Base-by-base conservation (phyloP, 1,284 basidiomycete species). In the Trametes versicolor region DNA sequence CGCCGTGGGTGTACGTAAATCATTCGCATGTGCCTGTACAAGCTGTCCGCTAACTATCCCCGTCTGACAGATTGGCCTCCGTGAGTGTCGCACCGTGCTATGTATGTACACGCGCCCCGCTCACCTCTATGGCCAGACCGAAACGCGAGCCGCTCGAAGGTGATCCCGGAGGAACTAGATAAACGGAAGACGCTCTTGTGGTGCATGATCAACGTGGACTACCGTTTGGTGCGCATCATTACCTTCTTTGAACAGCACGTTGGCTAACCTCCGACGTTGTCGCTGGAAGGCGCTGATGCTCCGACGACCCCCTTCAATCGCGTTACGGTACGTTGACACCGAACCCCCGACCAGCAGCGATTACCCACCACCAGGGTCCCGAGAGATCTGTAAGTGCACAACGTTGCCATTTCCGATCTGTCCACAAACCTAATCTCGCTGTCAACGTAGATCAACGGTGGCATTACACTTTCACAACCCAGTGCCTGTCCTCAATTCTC, bases 101-200 rank as follows among this genome's bases (percentile, higher is more conserved):
- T 27, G 23, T 34, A 23, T 25, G 23, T 29, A 23, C 58, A 60
- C 34, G 34, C 32, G 60, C 17, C 34, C 29, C 67, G 54, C 56
- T 61, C n/a, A 58, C 39, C 36, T 59, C 37, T 55, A 47, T 65
- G 54, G 53, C 49, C 72, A 89, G 87, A 89, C 77, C 85, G 88
- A 58, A 86, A 88, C 69, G 82, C 83, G 60, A 78, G 78, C 13
- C 76, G 84, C 65, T 88, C 85, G 80, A 83, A 82, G 15, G 76
- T 89, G 39, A 82, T 83, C 34, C 78, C 82, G 19, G 82, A 85
- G 71, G 83, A 85, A 69, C 80, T 87, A 0, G 80, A 87, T 64
- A 78, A 84, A 55, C 80, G 87, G 45, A 81, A 87, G 25, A 77
- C 81, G 50, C 74, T 90, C 6, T 86, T 88, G 66, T 90, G 88